These are phyloP conservation scores for Myriangium duriaei DNA, from an alignment of 2,329 filamentous ascomycete species.

Conservation along the genomic window DNA sequence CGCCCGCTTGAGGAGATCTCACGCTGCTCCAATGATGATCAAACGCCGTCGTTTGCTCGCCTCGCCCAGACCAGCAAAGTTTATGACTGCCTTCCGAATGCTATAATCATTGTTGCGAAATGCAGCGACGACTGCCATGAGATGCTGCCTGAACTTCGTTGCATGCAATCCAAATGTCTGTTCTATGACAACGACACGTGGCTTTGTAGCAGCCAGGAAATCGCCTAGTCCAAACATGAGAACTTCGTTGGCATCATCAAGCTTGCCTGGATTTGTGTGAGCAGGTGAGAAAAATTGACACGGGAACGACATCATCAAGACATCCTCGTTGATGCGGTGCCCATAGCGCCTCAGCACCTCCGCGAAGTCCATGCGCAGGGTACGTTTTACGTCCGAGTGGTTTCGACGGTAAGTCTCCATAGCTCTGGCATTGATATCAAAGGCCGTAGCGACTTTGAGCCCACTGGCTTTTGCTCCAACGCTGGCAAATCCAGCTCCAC, in stretches of 20 bases:
- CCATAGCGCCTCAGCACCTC: conserved; percentile 33
- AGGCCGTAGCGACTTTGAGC: conserved; percentile 45
- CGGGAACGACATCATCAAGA: conserved; percentile 56
- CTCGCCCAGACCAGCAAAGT: conserved; percentile 37
- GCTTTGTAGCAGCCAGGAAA: conserved; percentile 46
- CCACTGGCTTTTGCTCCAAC: conserved; percentile 49
- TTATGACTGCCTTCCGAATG: conserved; percentile 53
- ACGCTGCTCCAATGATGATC: conserved; percentile 43
- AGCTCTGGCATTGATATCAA: conserved; percentile 50
- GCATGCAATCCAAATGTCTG: conserved; percentile 58
- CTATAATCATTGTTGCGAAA: conserved; percentile 57
- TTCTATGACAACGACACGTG: conserved; percentile 63
- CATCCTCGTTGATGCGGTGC: conserved; percentile 41
- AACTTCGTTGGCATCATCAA: conserved; percentile 57
- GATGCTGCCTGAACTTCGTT: conserved; percentile 39
- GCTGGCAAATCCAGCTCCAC: conserved; percentile 60
- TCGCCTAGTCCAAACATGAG: conserved; percentile 36
- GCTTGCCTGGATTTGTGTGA: conserved; percentile 45
- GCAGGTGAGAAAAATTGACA: conserved; percentile 66
- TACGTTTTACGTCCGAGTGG: conserved; percentile 34
- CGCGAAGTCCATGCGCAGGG: conserved; percentile 16
- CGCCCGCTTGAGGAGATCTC: too few relatives aligned
- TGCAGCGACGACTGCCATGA: conserved; percentile 48
- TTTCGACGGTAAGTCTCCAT: conserved; percentile 47
- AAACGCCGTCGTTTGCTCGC: conserved; percentile 37